Evolutionary conservation across 768 basidiomycete species (phyloP).

Genomic region (Tricholoma flavovirens): DNA sequence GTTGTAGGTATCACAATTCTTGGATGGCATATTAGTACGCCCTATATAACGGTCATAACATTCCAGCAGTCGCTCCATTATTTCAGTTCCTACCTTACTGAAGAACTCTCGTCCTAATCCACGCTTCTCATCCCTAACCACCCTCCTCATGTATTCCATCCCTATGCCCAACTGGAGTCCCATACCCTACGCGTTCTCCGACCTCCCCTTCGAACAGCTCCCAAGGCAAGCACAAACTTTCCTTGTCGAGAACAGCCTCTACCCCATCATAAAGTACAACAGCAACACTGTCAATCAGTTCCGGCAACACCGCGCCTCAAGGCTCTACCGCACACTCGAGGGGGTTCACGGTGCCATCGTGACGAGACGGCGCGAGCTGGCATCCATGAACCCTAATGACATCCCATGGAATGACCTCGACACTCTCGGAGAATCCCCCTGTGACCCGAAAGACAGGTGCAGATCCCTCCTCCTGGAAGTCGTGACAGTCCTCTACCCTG

Average conservation of each 20-base stretch:
- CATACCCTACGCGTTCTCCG: neutral
- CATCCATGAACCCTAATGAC: neutral
- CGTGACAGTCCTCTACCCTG: conserved; percentile 1
- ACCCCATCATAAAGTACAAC: neutral
- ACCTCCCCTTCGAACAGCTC: neutral
- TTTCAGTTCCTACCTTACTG: neutral
- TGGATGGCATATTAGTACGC: neutral
- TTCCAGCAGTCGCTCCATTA: neutral
- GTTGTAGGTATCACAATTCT: neutral
- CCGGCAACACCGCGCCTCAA: neutral
- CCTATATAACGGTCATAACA: neutral
- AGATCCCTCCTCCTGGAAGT: conserved; percentile 1
- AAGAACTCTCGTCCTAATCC: neutral
- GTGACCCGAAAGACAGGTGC: neutral
- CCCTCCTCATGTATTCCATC: neutral
- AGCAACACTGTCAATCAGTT: neutral
- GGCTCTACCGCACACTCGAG: neutral
- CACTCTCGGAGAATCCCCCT: neutral
- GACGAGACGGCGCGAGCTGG: conserved; percentile 5
- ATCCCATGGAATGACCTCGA: neutral
- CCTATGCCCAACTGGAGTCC: neutral
- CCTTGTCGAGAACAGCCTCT: neutral
- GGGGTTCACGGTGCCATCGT: conserved; percentile 3
- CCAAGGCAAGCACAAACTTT: conserved; percentile 2
- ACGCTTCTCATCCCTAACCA: neutral